phyloP scores from a whole-genome alignment of 2,329 filamentous ascomycete genomes.

The Aureobasidium sp. region DNA sequence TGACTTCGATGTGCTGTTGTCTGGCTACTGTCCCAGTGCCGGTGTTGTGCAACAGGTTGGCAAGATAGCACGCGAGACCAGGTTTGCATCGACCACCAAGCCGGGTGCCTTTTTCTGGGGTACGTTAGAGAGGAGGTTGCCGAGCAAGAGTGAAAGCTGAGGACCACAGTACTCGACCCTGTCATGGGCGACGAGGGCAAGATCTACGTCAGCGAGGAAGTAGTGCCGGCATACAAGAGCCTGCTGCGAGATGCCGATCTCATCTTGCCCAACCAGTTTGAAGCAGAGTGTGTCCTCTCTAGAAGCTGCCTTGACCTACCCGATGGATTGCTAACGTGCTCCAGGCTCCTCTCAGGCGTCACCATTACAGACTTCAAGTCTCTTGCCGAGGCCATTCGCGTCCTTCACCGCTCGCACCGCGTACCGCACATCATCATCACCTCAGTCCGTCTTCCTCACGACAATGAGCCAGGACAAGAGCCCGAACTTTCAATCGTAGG shows the following conservation, averaged over 20 bases:
- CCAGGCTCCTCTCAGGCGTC: constrained; percentile 73
- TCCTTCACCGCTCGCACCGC: constrained; percentile 59
- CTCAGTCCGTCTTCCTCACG: constrained; percentile 61
- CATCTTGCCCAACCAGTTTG: constrained; percentile 93
- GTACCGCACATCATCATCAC: constrained; percentile 91
- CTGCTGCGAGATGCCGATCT: constrained; percentile 77
- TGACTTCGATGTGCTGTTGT: constrained; percentile 89
- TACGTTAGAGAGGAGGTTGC: constrained; percentile 27
- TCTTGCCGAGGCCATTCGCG: constrained; percentile 66
- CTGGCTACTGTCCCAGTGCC: constrained; percentile 87
- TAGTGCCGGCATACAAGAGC: constrained; percentile 81
- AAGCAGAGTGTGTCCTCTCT: constrained; percentile 68
- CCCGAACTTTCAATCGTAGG: constrained; percentile 56
- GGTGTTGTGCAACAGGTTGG: constrained; percentile 79
- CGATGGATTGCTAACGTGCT: not conserved
- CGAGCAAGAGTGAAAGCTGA: not conserved
- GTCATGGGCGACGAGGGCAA: constrained; percentile 96
- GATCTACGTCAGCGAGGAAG: constrained; percentile 85
- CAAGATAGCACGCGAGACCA: constrained; percentile 73
- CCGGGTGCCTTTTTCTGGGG: constrained; percentile 86
- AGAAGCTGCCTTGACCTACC: constrained; percentile 1
- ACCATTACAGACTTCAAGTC: constrained; percentile 70
- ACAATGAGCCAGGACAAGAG: not conserved
- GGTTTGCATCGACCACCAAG: constrained; percentile 50
- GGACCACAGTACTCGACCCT: constrained; percentile 67